Conservation (phyloP, 2,329 filamentous ascomycete species). For the Penicillium sp. region DNA sequence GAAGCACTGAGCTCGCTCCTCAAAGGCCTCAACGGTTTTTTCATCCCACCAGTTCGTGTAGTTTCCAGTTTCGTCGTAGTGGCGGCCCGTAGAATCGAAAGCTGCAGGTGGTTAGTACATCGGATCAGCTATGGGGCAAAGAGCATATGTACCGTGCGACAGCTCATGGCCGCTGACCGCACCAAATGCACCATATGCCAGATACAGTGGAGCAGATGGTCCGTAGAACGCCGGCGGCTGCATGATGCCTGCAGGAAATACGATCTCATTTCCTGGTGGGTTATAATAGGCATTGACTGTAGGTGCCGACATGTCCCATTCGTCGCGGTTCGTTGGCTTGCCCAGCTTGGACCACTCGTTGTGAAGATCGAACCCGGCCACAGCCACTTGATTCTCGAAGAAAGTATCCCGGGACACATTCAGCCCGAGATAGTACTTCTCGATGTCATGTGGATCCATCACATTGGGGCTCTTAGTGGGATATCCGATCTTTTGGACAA, state of each 20-base stretch:
- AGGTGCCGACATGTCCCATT: slow-evolving; percentile 58
- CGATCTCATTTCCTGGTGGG: slow-evolving; percentile 61
- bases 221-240: slow-evolving; percentile 64
- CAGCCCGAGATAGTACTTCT: slow-evolving; percentile 54
- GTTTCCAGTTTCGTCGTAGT: slow-evolving; percentile 62
- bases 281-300: slow-evolving; percentile 66
- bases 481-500: slow-evolving; percentile 65
- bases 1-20: slow-evolving; percentile 60
- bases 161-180: slow-evolving; percentile 65
- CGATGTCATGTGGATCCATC: slow-evolving; percentile 53
- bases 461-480: slow-evolving; percentile 60
- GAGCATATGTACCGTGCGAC: slow-evolving; percentile 48
- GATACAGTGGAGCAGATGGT: slow-evolving; percentile 56
- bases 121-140: neutral
- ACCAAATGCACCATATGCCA: slow-evolving; percentile 66
- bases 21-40: slow-evolving; percentile 55
- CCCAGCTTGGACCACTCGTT: slow-evolving; percentile 56
- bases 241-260: slow-evolving; percentile 66
- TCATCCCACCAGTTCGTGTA: slow-evolving; percentile 65
- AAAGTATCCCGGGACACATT: slow-evolving; percentile 50
- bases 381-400: slow-evolving; percentile 56
- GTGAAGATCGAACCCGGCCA: slow-evolving; percentile 47
- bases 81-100: slow-evolving; percentile 62
- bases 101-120: slow-evolving; percentile 34
- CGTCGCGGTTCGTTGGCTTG: slow-evolving; percentile 56